Evolutionary conservation across 83 land plant genomes (phyloP).

Genomic region (Isoetes engelmannii): DNA sequence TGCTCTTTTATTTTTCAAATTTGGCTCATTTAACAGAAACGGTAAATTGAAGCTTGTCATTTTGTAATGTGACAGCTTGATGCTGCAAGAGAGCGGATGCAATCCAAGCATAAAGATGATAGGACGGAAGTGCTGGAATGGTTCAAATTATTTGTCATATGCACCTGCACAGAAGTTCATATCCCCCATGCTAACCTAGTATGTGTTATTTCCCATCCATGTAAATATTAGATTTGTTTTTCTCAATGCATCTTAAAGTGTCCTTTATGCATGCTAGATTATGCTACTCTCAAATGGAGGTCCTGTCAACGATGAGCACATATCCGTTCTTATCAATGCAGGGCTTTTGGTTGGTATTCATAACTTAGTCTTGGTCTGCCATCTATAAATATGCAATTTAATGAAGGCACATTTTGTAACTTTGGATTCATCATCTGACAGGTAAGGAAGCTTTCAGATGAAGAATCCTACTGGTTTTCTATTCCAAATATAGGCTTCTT

Average conservation of each 20-base stretch:
- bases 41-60: neutral
- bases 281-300: slow-evolving; percentile 50
- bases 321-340: slow-evolving; percentile 76
- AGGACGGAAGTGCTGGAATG: slow-evolving; percentile 58
- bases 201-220: slow-evolving; percentile 16
- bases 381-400: neutral
- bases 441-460: slow-evolving; percentile 77
- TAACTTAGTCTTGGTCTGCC: slow-evolving; percentile 11
- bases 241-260: neutral
- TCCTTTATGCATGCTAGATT: neutral
- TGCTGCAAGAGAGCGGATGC: slow-evolving; percentile 42
- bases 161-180: slow-evolving; percentile 49
- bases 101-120: slow-evolving; percentile 26
- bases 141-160: slow-evolving; percentile 52
- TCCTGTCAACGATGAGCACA: slow-evolving; percentile 52
- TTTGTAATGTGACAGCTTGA: slow-evolving; percentile 42
- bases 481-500: slow-evolving; percentile 72
- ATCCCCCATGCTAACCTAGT: slow-evolving; percentile 64
- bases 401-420: neutral
- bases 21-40: neutral
- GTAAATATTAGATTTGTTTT: neutral
- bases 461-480: slow-evolving; percentile 76
- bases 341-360: slow-evolving; percentile 58
- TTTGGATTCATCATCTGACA: slow-evolving; percentile 6
- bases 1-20: neutral